Base-by-base conservation (phyloP, 1,284 basidiomycete species). In the Mycena citricolor region DNA sequence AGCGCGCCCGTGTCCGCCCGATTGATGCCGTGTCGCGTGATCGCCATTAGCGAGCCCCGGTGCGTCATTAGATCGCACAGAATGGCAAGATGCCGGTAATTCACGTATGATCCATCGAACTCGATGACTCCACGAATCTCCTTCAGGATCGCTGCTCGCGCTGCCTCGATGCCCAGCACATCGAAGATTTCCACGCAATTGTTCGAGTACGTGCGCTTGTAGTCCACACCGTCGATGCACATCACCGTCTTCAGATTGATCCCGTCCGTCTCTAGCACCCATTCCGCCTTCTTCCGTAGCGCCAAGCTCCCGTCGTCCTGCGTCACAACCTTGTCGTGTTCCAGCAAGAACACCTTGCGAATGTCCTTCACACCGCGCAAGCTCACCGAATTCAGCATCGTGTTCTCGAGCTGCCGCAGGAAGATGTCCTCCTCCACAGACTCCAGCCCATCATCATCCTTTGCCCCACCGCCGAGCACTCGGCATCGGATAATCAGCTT, bases 21-120 rank as follows among this genome's bases (percentile, higher is more conserved):
- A 69, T 99, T 99, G 69, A 99, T 99, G 67, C 97, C 95, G 62
- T 99, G 95, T 39, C 95, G 92, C 35, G 95, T 99, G 67, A 99
- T 99, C 10, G 94, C 93, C 95, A 98, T 98, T 51, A 98, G 76
- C 7, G 81, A 70, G 26, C 95, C 97, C 47, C 93, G 90, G 59
- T 94, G 92, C 11, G 95, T 98, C 97, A 99, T 99, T 39, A 99
- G 77, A 65, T 99, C 95, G 65, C 93, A 95, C 17, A 99, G 81
- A 14, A 99, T 73, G 1, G 93, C 90, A 42, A 98, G 75, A 65
- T 99, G 97, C 42, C 95, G 86, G 69, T 97, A 98, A 69, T 99
- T 99, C 74, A 99, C 95, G 61, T 97, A 97, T n/a, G 95, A 97
- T 77, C 94, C 95, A 64, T 97, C 95, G 69, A 97, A 97, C 68